A percentile compares a stretch with the other conserved stretches of the same genome.
These are phyloP conservation scores for Naganishia kalamii DNA, from an alignment of 768 basidiomycete species.

Conservation along the genomic window DNA sequence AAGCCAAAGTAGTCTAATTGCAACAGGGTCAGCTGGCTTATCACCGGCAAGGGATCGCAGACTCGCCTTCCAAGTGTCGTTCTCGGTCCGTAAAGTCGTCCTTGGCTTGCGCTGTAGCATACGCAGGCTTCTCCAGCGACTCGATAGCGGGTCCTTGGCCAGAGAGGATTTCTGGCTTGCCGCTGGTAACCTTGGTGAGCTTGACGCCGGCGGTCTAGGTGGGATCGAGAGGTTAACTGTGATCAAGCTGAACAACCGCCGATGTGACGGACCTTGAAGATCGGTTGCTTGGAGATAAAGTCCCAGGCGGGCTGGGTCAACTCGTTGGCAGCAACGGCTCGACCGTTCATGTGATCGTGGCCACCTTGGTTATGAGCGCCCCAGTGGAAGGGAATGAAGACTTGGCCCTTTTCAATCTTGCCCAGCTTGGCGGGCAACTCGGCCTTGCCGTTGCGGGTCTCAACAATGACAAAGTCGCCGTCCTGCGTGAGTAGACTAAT, in stretches of 20 bases:
- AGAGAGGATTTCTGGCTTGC: slow-evolving; percentile 14
- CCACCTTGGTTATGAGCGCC: slow-evolving; percentile 26
- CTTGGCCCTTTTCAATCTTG: slow-evolving; percentile 27
- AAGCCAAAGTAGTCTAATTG: slow-evolving; percentile 16
- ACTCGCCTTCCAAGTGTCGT: slow-evolving; percentile 18
- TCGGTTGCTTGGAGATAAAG: slow-evolving; percentile 17
- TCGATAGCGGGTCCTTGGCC: slow-evolving; percentile 15
- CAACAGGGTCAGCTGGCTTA: neutral
- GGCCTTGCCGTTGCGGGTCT: slow-evolving; percentile 21
- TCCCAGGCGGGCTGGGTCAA: slow-evolving; percentile 28
- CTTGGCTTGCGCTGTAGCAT: slow-evolving; percentile 11
- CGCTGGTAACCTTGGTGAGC: slow-evolving; percentile 21
- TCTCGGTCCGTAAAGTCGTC: slow-evolving; percentile 6
- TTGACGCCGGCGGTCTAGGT: slow-evolving; percentile 25
- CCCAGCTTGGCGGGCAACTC: slow-evolving; percentile 30
- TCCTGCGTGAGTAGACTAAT: neutral
- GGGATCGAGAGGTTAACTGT: neutral
- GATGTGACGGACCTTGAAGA: neutral
- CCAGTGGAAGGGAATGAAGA: slow-evolving; percentile 33
- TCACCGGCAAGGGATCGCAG: neutral
- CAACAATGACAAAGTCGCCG: slow-evolving; percentile 28
- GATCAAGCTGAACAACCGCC: neutral
- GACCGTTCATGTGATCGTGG: slow-evolving; percentile 18
- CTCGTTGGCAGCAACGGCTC: slow-evolving; percentile 30
- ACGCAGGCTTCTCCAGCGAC: slow-evolving; percentile 16